Evolutionary conservation across 306 rosid species (phyloP), one percentile per base, ranked within the genome.

Genomic region (Lotus japonicus): DNA sequence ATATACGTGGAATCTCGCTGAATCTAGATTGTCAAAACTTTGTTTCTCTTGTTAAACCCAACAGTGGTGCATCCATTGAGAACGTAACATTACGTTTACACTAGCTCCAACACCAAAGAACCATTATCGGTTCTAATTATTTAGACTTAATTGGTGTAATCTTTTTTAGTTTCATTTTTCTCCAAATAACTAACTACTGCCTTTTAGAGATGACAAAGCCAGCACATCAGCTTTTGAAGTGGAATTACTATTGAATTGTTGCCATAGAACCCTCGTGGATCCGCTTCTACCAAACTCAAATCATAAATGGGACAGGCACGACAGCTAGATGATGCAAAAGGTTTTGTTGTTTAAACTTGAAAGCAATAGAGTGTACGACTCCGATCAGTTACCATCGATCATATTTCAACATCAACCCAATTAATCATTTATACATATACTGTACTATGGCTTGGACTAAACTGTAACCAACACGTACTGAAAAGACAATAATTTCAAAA

Each of bases 401-500:
- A 26, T 26, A 26, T 69, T 70, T 77, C 73, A 70, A 70, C 62
- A 33, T 62, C 77, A 70, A 55, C 13, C 8, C 53, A 12, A 64
- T 63, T 46, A 26, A 56, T 64, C 46, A 71, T 44, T 44, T 50
- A 39, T 68, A 18, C 16, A 51, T 38, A 19, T 14, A 48, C 12
- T 26, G 60, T 21, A 26, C 31, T 26, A 4, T 26, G 36, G 68
- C 26, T 71, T 64, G 58, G 55, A 71, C 38, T 57, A 28, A 49
- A 71, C 64, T 9, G 58, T 64, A 57, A 57, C 72, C n/a, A 56
- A 71, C 73, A 11, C 73, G 70, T 31, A 17, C 49, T 42, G 68
- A 64, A 78, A 77, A 66, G 82, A 65, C 82, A 28, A 64, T 58
- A 72, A 71, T 74, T 64, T 58, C 10, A 74, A 50, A 23, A 6